phyloP scores from a whole-genome alignment of 75 land plant genomes.

The Pinus taeda region DNA sequence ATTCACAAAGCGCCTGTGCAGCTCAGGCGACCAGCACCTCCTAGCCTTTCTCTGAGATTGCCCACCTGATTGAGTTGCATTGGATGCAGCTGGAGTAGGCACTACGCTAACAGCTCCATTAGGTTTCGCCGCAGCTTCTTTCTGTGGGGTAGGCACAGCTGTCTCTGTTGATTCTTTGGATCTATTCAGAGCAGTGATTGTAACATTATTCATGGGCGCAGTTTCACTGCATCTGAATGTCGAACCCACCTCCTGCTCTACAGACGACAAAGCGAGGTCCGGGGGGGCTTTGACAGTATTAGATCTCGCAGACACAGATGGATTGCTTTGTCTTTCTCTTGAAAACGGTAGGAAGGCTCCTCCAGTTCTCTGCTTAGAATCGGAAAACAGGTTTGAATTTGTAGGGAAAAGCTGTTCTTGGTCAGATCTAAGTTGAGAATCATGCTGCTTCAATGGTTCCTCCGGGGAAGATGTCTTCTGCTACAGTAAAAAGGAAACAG shows the following conservation, averaged over 20 bases:
- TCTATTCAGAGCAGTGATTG: neutral
- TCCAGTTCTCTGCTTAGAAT: slow-evolving; percentile 60
- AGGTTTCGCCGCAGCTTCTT: neutral
- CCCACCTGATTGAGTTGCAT: slow-evolving; percentile 13
- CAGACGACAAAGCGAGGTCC: slow-evolving; percentile 58
- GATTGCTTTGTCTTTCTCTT: slow-evolving; percentile 36
- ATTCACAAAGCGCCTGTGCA: slow-evolving; percentile 87
- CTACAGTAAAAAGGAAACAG: neutral
- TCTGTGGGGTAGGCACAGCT: neutral
- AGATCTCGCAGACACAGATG: neutral
- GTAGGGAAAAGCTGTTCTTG: slow-evolving; percentile 19
- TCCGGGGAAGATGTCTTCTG: slow-evolving; percentile 12
- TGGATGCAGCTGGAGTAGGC: neutral
- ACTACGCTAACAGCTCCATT: neutral
- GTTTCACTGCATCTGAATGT: slow-evolving; percentile 9
- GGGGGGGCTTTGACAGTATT: slow-evolving; percentile 16
- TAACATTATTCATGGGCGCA: neutral
- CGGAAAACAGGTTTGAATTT: slow-evolving; percentile 44
- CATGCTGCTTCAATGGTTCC: slow-evolving; percentile 15
- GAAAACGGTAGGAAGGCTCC: slow-evolving; percentile 91
- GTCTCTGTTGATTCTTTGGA: slow-evolving; percentile 8
- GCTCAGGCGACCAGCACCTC: slow-evolving; percentile 97
- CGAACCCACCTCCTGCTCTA: slow-evolving; percentile 26
- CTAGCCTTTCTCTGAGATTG: slow-evolving; percentile 82
- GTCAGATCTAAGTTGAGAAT: slow-evolving; percentile 8